Conservation (phyloP, 1,284 basidiomycete genomes). For the Trichosporon asahii region DNA sequence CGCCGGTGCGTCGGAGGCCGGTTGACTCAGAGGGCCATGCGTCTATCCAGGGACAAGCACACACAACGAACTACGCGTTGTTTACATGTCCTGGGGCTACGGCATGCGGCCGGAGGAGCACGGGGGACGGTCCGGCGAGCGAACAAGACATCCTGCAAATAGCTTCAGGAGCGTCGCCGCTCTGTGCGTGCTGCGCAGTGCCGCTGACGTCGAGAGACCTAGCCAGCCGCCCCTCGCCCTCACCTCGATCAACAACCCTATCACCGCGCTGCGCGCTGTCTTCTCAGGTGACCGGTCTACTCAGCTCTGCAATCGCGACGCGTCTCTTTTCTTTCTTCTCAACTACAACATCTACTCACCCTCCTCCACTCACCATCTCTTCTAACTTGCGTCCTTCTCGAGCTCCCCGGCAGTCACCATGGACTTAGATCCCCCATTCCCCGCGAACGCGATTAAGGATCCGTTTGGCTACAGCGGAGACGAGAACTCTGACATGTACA, state of each 20-base stretch:
- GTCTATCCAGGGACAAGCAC: neutral
- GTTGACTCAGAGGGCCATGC: neutral
- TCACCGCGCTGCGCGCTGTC: neutral
- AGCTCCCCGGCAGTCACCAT: slow-evolving; percentile 3
- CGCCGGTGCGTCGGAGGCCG: neutral
- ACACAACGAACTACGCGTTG: neutral
- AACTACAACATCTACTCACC: neutral
- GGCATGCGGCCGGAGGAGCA: neutral
- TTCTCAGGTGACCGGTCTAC: neutral
- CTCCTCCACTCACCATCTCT: neutral
- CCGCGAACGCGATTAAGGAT: slow-evolving; percentile 20
- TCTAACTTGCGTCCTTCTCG: neutral
- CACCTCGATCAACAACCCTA: neutral
- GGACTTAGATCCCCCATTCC: slow-evolving; percentile 11
- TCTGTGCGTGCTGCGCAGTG: neutral
- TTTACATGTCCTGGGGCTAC: neutral
- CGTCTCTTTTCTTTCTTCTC: slow-evolving; percentile 6
- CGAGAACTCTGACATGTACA: neutral
- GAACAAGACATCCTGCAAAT: neutral
- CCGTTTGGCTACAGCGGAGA: slow-evolving; percentile 15
- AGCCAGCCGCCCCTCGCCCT: neutral
- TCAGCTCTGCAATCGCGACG: neutral
- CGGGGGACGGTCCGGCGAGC: neutral
- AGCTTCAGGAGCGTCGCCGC: neutral
- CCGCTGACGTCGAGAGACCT: neutral